Evolutionary conservation across 2,329 filamentous ascomycete genomes (phyloP), one percentile per base, ranked within the genome.

Genomic region (Fusarium nurragi): DNA sequence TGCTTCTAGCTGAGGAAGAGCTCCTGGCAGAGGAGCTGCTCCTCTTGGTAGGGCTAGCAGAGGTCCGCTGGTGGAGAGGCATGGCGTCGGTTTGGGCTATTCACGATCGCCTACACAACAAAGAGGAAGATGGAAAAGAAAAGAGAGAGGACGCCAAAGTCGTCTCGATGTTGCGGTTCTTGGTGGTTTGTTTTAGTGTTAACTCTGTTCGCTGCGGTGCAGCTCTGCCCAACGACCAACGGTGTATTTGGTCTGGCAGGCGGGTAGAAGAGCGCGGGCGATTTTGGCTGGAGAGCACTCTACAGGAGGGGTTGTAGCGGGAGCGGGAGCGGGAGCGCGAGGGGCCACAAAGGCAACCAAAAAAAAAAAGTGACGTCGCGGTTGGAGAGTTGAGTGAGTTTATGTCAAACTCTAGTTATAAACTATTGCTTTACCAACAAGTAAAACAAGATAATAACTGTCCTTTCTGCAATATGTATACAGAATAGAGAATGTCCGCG

Each of bases 201-300:
- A 43, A 62, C 59, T 54, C 60, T 60, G 54, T 64, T 55, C 41
- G 66, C 69, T 71, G 69, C 67, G 68, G 62, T 70, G 68, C 70
- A 72, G 70, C 67, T 60, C 70, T 72, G 70, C 70, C 70, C 70
- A 72, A 72, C 69, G 70, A 72, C 67, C 62, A 61, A 44, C 58
- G 57, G 58, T 61, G 57, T 62, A 37, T 44, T 60, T 55, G 65
- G 68, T 72, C 69, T 72, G 69, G 69, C 69, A 72, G 70, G 51
- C 59, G 57, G 57, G 41, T 65, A 63, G 51, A 61, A 62, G 55
- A 65, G 59, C 63, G 65, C 64, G 54, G 60, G 54, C 60, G 68
- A 57, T 64, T 45, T 69, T 69, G 64, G 49, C 62, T 34, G 57
- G 59, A 50, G 54, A 55, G 66, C 54, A 46, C 57, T 71, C 50